These are phyloP conservation scores for Dactylellina sp. DNA, from an alignment of 2,329 filamentous ascomycete species.

Conservation along the genomic window DNA sequence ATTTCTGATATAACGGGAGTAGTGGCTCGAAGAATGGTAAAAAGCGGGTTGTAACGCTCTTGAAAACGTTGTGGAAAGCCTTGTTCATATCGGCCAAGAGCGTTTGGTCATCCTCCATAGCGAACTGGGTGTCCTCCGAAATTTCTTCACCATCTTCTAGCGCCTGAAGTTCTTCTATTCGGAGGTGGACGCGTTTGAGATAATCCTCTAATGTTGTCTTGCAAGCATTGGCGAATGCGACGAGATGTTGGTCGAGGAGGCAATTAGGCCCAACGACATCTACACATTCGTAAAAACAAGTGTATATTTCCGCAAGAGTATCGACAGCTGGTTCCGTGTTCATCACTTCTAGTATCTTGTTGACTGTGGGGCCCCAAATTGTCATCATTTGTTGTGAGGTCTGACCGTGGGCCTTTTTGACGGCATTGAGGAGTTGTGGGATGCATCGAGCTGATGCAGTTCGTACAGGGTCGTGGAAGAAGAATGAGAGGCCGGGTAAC, in stretches of 20 bases:
- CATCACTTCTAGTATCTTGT: constrained; percentile 92
- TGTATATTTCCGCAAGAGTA: constrained; percentile 97
- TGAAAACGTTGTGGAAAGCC: constrained; percentile 98
- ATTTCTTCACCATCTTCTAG: constrained; percentile 91
- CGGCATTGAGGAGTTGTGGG: constrained; percentile 90
- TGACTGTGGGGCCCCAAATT: constrained; percentile 86
- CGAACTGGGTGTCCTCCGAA: constrained; percentile 85
- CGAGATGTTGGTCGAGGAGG: constrained; percentile 82
- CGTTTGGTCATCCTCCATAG: constrained; percentile 96
- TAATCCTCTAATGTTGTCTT: constrained; percentile 91
- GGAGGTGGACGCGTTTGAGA: constrained; percentile 83
- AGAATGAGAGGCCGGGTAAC: constrained; percentile 92
- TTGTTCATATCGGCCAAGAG: constrained; percentile 99
- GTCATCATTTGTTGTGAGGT: constrained; percentile 81
- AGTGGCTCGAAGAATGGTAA: constrained; percentile 88
- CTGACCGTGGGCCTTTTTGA: constrained; percentile 88
- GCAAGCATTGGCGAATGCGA: constrained; percentile 85
- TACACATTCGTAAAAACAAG: constrained; percentile 98
- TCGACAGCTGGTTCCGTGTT: constrained; percentile 91
- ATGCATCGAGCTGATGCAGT: constrained; percentile 95
- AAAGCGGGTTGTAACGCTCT: constrained; percentile 89
- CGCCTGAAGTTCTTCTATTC: constrained; percentile 84
- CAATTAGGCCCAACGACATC: constrained; percentile 91
- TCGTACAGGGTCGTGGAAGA: constrained; percentile 98
- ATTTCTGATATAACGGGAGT: constrained; percentile 84